Evolutionary conservation across 805 yeast species (phyloP).

Genomic region (Scheffersomyces coipomensis): DNA sequence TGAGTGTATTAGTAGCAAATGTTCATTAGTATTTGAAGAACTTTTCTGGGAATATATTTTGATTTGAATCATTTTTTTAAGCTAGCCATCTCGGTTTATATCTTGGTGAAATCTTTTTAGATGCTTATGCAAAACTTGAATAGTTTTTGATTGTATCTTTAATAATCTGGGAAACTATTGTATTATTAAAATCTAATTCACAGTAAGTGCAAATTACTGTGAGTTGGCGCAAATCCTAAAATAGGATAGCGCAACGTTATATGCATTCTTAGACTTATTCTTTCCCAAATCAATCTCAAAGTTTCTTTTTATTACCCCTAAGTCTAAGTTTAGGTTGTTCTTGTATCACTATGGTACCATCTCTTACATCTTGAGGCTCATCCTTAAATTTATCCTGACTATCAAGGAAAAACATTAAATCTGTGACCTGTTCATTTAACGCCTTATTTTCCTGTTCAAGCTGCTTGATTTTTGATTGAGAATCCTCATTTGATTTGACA

Average conservation of each 20-base stretch:
- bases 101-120: no score
- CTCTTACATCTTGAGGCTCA: conserved; percentile 68
- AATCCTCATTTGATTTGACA: conserved; percentile 22
- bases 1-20: no score
- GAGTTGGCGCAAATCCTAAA: not conserved
- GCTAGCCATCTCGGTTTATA: no score
- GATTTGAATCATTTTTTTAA: no score
- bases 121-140: no score
- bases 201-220: not conserved
- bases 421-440: conserved; percentile 63
- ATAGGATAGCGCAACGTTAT: no score
- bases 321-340: conserved; percentile 17
- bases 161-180: not conserved
- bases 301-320: no score
- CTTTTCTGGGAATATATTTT: no score
- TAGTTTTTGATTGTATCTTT: no score
- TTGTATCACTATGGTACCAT: conserved; percentile 62
- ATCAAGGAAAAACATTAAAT: conserved; percentile 78
- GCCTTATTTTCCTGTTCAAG: conserved; percentile 45
- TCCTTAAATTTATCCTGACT: conserved; percentile 69
- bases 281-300: no score
- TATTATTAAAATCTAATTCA: not conserved
- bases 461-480: conserved; percentile 18
- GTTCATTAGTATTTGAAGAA: no score
- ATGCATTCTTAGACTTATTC: no score